Percentiles rank a stretch among this genome's conserved stretches.
Evolutionary conservation across 805 yeast species (phyloP).

Genomic region (Sugiyamaella marilandica): DNA sequence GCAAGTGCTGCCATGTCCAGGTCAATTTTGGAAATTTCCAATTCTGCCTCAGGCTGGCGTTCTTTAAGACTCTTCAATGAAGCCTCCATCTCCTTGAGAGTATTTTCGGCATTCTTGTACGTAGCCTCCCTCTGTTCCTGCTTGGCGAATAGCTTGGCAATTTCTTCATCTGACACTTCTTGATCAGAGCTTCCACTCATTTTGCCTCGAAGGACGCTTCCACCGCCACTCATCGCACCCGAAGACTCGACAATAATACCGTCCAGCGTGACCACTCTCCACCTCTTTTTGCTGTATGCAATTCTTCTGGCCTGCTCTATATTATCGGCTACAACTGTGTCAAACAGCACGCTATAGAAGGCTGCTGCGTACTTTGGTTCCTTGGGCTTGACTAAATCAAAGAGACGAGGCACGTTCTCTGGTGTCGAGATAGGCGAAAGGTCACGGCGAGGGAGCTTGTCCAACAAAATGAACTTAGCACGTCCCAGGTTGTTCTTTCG

Average conservation of each 20-base stretch:
- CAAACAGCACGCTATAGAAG: slow-evolving; percentile 78
- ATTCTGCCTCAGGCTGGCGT: slow-evolving; percentile 65
- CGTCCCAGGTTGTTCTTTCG: slow-evolving; percentile 81
- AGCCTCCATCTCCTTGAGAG: slow-evolving; percentile 53
- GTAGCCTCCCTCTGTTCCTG: slow-evolving; percentile 49
- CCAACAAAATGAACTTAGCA: slow-evolving; percentile 78
- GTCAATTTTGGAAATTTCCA: slow-evolving; percentile 50
- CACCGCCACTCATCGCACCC: slow-evolving; percentile 96
- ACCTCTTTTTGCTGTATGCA: slow-evolving; percentile 77
- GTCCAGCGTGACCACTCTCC: slow-evolving; percentile 86
- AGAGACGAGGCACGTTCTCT: slow-evolving; percentile 67
- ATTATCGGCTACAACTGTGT: slow-evolving; percentile 81
- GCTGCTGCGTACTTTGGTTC: slow-evolving; percentile 75
- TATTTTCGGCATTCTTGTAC: slow-evolving; percentile 40
- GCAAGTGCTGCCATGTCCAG: slow-evolving; percentile 62
- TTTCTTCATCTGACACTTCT: slow-evolving; percentile 52
- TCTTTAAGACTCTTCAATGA: slow-evolving; percentile 56
- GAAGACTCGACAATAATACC: slow-evolving; percentile 89
- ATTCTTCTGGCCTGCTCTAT: slow-evolving; percentile 77
- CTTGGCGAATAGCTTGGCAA: slow-evolving; percentile 49
- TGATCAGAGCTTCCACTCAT: slow-evolving; percentile 41
- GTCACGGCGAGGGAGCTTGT: slow-evolving; percentile 63
- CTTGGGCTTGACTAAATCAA: slow-evolving; percentile 71
- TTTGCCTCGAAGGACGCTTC: slow-evolving; percentile 58
- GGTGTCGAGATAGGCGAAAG: slow-evolving; percentile 63